Conservation (phyloP, 805 yeast genomes). For the Cyberlindnera mrakii region DNA sequence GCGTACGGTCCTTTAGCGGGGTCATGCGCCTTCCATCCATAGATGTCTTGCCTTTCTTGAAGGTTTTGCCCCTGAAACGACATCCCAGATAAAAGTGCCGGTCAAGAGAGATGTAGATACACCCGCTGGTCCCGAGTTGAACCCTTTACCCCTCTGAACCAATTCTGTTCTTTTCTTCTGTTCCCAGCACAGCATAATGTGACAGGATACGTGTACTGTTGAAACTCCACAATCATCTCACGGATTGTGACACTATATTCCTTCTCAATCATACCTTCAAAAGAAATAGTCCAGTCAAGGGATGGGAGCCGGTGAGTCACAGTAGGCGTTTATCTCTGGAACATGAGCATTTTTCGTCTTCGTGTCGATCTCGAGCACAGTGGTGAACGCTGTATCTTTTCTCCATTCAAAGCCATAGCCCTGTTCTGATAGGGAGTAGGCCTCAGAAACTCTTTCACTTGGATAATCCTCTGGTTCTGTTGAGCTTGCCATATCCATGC, state of each 20-base stretch:
- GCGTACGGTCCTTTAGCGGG: conserved; percentile 30
- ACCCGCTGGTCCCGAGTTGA: conserved; percentile 33
- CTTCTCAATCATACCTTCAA: conserved; percentile 27
- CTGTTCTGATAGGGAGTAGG: background rate
- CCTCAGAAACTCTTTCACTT: background rate
- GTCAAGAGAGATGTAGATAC: conserved; percentile 31
- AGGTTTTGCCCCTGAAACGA: conserved; percentile 24
- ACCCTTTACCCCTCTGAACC: conserved; percentile 29
- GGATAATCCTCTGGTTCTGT: background rate
- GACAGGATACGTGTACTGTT: conserved; percentile 26
- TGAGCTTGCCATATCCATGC: too few relatives aligned
- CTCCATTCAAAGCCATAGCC: conserved; percentile 6
- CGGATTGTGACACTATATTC: conserved; percentile 20
- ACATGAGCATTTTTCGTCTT: conserved; percentile 14
- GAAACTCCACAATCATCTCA: conserved; percentile 22
- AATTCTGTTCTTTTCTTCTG: conserved; percentile 30
- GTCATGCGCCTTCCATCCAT: conserved; percentile 29
- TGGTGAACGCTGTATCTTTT: conserved; percentile 10
- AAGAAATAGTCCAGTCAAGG: conserved; percentile 8
- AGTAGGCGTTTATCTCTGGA: conserved; percentile 26
- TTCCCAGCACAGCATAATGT: conserved; percentile 32
- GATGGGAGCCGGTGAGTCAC: conserved; percentile 29
- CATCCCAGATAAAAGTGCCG: conserved; percentile 26
- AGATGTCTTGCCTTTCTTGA: conserved; percentile 24
- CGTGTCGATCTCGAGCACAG: conserved; percentile 3